A percentile compares a stretch with the other conserved stretches of the same genome.
Conservation (phyloP, 1,284 basidiomycete genomes). For the Mycena sp. region DNA sequence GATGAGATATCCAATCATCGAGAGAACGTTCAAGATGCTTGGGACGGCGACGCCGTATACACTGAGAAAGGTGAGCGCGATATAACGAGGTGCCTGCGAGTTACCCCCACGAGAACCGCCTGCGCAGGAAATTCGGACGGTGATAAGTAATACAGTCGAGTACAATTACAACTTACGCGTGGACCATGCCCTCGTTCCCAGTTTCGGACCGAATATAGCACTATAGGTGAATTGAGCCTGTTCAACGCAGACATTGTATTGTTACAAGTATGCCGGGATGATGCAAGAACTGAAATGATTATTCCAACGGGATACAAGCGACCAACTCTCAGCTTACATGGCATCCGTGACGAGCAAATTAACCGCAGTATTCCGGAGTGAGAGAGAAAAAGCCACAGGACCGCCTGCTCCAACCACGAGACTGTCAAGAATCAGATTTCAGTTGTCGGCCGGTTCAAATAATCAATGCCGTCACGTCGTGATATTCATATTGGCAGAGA, state of each 20-base stretch:
- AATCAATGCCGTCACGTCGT: slow-evolving; percentile 55
- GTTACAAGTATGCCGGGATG: slow-evolving; percentile 15
- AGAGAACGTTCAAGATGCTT: slow-evolving; percentile 70
- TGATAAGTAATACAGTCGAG: not conserved
- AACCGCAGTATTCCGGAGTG: slow-evolving; percentile 73
- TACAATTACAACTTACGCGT: slow-evolving; percentile 48
- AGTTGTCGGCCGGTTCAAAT: no score
- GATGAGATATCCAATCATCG: slow-evolving; percentile 77
- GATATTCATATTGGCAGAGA: slow-evolving; percentile 77
- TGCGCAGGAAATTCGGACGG: not conserved
- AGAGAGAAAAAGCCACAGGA: slow-evolving; percentile 70
- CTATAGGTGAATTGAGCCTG: slow-evolving; percentile 47
- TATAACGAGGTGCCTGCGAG: slow-evolving; percentile 26
- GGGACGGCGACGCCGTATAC: slow-evolving; percentile 74
- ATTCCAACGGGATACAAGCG: not conserved
- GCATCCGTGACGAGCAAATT: slow-evolving; percentile 79
- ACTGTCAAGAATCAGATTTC: not conserved
- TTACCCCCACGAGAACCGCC: slow-evolving; percentile 79
- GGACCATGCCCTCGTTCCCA: slow-evolving; percentile 87
- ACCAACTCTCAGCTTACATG: slow-evolving; percentile 57
- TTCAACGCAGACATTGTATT: not conserved
- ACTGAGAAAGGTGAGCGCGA: slow-evolving; percentile 45
- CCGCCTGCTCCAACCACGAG: slow-evolving; percentile 79
- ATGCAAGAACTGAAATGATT: slow-evolving; percentile 5
- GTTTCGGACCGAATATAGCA: slow-evolving; percentile 83